Conservation (phyloP, 2,329 filamentous ascomycete genomes). For the Trichoderma semiorbis region DNA sequence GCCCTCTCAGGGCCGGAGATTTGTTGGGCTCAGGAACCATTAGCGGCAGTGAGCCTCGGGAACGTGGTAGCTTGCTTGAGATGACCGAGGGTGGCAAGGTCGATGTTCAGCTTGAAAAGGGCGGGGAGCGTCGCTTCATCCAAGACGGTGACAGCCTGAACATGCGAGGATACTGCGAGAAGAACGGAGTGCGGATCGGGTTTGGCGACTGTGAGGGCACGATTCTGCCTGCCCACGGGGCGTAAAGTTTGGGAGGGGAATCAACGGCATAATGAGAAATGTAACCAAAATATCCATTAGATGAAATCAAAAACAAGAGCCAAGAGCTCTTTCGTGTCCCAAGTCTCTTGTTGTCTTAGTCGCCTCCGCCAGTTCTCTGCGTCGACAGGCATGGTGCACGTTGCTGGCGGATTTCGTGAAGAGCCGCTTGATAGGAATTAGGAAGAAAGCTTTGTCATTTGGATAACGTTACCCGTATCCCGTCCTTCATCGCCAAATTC, state of each 20-base stretch:
- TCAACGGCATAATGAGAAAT: neutral
- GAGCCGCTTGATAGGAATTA: neutral
- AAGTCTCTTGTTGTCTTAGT: too few species aligned
- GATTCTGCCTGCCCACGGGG: constrained; percentile 16
- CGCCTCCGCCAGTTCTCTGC: neutral
- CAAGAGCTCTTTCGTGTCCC: neutral
- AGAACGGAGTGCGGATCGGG: constrained; percentile 65
- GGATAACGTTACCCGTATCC: neutral
- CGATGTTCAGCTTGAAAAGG: constrained; percentile 57
- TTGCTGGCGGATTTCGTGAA: neutral
- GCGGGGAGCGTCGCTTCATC: constrained; percentile 67
- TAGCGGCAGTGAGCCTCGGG: constrained; percentile 58
- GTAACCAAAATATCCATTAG: neutral
- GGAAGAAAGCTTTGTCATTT: neutral
- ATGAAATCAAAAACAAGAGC: neutral
- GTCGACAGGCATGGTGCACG: neutral
- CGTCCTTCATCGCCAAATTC: neutral
- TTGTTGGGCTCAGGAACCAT: constrained; percentile 78
- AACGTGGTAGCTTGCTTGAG: constrained; percentile 69
- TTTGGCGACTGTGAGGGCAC: constrained; percentile 57
- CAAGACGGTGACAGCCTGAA: constrained; percentile 70
- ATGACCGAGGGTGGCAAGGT: constrained; percentile 67
- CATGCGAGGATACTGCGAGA: constrained; percentile 63
- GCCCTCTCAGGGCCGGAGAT: constrained; percentile 70
- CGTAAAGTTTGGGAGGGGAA: neutral